These are phyloP conservation scores for Aspergillus floridensis DNA, from an alignment of 2,329 filamentous ascomycete genomes.

Conservation along the genomic window DNA sequence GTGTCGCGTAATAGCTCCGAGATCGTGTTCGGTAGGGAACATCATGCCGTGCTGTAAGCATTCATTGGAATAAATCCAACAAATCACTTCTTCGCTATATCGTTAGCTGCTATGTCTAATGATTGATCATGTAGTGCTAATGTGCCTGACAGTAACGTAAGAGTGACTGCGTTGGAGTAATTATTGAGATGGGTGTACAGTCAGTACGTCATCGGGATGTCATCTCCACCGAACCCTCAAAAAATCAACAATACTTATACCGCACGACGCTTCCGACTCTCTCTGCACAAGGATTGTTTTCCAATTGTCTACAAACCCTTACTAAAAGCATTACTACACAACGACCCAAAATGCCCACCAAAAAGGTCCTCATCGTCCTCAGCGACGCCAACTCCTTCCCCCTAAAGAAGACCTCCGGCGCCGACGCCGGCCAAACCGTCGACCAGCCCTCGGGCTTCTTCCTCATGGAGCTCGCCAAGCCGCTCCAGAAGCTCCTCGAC, in stretches of 20 bases:
- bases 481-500: conserved; percentile 37
- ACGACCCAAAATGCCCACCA: conserved; percentile 22
- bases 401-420: conserved; percentile 29
- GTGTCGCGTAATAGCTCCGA: no score
- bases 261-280: background rate
- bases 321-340: no score
- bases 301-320: no score
- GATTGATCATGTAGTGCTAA: no score
- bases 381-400: conserved; percentile 44
- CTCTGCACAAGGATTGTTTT: no score
- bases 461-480: conserved; percentile 42
- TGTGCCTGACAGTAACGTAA: background rate
- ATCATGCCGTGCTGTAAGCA: no score
- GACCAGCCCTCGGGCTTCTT: conserved; percentile 37
- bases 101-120: no score
- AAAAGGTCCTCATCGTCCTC: conserved; percentile 47
- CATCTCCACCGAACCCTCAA: background rate
- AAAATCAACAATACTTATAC: background rate
- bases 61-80: no score
- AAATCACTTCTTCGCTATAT: no score
- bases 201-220: background rate
- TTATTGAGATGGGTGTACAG: background rate
- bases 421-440: conserved; percentile 23
- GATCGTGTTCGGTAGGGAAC: no score
- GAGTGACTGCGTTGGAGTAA: background rate